Percentiles rank a stretch among this genome's conserved stretches.
Evolutionary conservation across 2,329 filamentous ascomycete genomes (phyloP).

Genomic region (Neocucurbitaria cava): DNA sequence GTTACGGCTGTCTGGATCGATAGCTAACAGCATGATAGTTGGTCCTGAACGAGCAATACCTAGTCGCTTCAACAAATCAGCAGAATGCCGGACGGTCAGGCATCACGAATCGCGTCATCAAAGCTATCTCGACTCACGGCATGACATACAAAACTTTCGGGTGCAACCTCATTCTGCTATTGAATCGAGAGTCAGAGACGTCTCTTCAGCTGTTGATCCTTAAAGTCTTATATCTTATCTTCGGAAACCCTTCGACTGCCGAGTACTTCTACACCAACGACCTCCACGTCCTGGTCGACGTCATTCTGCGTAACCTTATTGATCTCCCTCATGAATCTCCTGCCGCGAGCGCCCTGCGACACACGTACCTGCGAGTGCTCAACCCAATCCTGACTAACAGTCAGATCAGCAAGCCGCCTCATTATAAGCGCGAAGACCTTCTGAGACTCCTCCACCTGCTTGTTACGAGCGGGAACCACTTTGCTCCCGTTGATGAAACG

Average conservation of each 20-base stretch:
- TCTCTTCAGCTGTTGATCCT: slow-evolving; percentile 94
- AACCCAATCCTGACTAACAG: slow-evolving; percentile 91
- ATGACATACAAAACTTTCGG: slow-evolving; percentile 90
- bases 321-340: slow-evolving; percentile 84
- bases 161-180: slow-evolving; percentile 92
- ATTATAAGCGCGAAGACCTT: slow-evolving; percentile 92
- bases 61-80: slow-evolving; percentile 69
- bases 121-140: slow-evolving; percentile 82
- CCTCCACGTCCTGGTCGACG: slow-evolving; percentile 89
- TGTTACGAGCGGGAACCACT: slow-evolving; percentile 70
- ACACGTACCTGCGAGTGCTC: slow-evolving; percentile 93
- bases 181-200: slow-evolving; percentile 93
- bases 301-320: slow-evolving; percentile 95
- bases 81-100: slow-evolving; percentile 53
- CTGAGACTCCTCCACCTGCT: slow-evolving; percentile 77
- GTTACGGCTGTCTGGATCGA: not conserved
- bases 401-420: slow-evolving; percentile 81
- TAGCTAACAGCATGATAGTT: slow-evolving; percentile 62
- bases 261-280: slow-evolving; percentile 99
- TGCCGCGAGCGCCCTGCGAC: slow-evolving; percentile 66
- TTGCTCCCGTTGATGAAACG: slow-evolving; percentile 81
- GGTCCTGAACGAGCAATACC: slow-evolving; percentile 97
- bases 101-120: slow-evolving; percentile 92
- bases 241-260: slow-evolving; percentile 88
- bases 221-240: slow-evolving; percentile 92